Evolutionary conservation across 2,329 filamentous ascomycete genomes (phyloP), one percentile per base, ranked within the genome.

Genomic region (Penicillium rolfsii): DNA sequence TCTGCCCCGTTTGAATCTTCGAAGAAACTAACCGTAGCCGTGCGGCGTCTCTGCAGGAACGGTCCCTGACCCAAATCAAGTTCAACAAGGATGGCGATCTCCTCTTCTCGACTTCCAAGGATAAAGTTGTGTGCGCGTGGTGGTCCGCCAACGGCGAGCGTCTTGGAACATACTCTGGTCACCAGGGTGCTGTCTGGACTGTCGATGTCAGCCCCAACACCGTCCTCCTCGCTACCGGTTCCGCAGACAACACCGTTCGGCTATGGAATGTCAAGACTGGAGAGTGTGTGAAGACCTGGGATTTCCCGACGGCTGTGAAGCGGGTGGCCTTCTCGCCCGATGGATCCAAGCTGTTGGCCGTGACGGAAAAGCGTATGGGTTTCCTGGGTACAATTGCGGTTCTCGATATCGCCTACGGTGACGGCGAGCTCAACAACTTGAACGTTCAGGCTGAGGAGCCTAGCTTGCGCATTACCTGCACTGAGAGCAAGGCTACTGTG

Each of bases 301-400:
- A 99, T 70, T 97, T 97, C 82, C 89, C 91, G 62, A 98, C 95
- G 48, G 93, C 93, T 67, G 92, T 99, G 79, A 98, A 99, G 88
- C 88, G 95, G 73, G 93, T 97, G 78, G 94, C 97, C 82, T 99
- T 99, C 84, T 93, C 89, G 76, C 90, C 96, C 74, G 95, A 99
- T 80, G 95, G 94, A 73, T 90, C 87, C 74, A 87, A 91, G 81
- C 84, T 99, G 72, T 84, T 99, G 67, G 94, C 92, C 66, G 93
- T 99, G 66, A 99, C 95, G 57, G 95, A 99, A 84, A 97, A 97
- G 90, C 92, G 95, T 74, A 97, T 96, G 87, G 95, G 95, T 70
- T 94, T 92, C 81, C 85, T 98, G 68, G 92, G 91, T 76, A 96
- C 93, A 70, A 97, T 99, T 73, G 89, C 94, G 64, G 93, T 98